Evolutionary conservation across 2,329 filamentous ascomycete species (phyloP).

Genomic region (Hansfordia pulvinata): DNA sequence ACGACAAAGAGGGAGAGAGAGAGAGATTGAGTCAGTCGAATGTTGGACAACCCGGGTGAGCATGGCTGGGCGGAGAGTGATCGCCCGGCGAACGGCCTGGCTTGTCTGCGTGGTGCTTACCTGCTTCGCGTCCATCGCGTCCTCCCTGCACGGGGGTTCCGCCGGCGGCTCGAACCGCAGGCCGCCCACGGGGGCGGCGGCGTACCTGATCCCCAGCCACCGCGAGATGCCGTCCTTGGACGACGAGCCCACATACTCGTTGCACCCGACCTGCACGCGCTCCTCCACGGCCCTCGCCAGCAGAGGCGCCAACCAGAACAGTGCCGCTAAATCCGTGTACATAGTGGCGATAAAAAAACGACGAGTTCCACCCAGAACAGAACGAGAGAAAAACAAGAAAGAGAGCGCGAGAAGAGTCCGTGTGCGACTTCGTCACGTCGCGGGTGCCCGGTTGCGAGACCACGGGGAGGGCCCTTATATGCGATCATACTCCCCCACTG

Average conservation of each 20-base stretch:
- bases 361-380: too few relatives aligned
- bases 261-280: slow-evolving; percentile 51
- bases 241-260: slow-evolving; percentile 45
- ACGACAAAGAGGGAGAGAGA: neutral
- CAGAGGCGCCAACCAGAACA: too few relatives aligned
- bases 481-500: too few relatives aligned
- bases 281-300: slow-evolving; percentile 14
- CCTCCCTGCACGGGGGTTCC: slow-evolving; percentile 36
- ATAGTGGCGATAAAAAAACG: too few relatives aligned
- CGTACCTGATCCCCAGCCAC: slow-evolving; percentile 67
- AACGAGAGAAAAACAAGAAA: too few relatives aligned
- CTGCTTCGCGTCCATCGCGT: slow-evolving; percentile 37
- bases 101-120: slow-evolving; percentile 20
- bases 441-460: too few relatives aligned
- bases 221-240: slow-evolving; percentile 45
- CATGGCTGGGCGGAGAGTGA: slow-evolving; percentile 1
- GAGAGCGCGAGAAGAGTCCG: too few relatives aligned
- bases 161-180: slow-evolving; percentile 55
- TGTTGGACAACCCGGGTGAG: too few relatives aligned
- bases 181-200: slow-evolving; percentile 50
- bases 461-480: too few relatives aligned
- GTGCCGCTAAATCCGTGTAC: too few relatives aligned
- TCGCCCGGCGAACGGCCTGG: neutral
- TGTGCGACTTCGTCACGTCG: too few relatives aligned
- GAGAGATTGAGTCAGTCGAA: neutral